Conservation (phyloP, 495 filamentous ascomycete genomes). For the Lophiotrema nucula region DNA sequence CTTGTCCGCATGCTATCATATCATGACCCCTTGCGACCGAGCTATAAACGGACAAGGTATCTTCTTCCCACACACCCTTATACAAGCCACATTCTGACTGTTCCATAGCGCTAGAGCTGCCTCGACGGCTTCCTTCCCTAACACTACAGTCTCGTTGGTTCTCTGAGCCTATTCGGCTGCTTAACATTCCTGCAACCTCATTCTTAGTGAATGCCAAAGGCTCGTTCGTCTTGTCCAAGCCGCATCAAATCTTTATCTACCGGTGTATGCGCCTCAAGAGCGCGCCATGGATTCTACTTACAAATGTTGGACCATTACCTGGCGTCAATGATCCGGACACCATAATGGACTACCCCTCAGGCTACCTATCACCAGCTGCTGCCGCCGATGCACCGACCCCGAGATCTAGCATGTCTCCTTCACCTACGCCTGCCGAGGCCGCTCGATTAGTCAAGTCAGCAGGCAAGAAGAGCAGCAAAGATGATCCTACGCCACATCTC, state of each 20-base stretch:
- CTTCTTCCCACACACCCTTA: conserved; percentile 3
- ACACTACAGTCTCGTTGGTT: conserved; percentile 87
- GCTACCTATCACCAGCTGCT: conserved; percentile 40
- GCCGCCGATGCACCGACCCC: conserved; percentile 46
- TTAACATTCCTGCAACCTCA: conserved; percentile 62
- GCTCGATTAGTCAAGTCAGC: conserved; percentile 55
- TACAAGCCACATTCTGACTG: not conserved
- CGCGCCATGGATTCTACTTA: conserved; percentile 77
- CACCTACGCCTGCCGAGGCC: conserved; percentile 46
- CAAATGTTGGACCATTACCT: conserved; percentile 68
- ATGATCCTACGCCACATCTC: conserved; percentile 66
- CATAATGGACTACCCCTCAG: conserved; percentile 38
- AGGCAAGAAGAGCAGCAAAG: conserved; percentile 43
- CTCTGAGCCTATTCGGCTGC: conserved; percentile 81
- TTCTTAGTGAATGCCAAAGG: conserved; percentile 80
- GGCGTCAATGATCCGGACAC: conserved; percentile 49
- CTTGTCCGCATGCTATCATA: too few relatives aligned
- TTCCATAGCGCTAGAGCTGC: conserved; percentile 68
- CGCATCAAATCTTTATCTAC: conserved; percentile 75
- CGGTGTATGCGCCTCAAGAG: conserved; percentile 80
- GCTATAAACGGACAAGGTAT: too few relatives aligned
- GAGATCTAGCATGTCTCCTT: conserved; percentile 45
- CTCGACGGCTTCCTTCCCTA: conserved; percentile 71
- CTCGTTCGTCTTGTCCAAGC: conserved; percentile 76
- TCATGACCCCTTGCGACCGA: too few relatives aligned